Evolutionary conservation across 78 protist species (phyloP).

Genomic region (Neovahlkampfia damariscottae): DNA sequence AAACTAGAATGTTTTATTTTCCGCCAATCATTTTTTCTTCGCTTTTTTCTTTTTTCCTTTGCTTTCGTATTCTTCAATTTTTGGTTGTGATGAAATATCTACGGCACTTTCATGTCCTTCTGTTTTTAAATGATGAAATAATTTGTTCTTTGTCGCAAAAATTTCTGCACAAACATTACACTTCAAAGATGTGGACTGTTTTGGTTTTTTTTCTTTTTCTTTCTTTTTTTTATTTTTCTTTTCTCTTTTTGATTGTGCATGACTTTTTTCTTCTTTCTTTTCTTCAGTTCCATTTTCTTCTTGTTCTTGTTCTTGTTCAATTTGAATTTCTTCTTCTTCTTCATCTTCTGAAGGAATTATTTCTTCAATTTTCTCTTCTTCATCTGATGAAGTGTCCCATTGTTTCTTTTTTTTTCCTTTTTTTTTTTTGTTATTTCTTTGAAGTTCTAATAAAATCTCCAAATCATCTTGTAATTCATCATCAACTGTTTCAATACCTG

Average conservation of each 20-base stretch:
- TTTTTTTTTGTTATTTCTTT: not conserved
- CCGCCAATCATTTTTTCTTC: too few species aligned
- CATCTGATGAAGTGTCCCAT: too few species aligned
- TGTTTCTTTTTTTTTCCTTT: not conserved
- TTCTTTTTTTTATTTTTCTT: not conserved
- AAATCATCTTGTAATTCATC: slow-evolving; percentile 13
- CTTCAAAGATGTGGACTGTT: not conserved
- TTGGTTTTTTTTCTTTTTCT: not conserved
- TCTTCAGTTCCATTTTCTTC: not conserved
- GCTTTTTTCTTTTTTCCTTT: too few species aligned
- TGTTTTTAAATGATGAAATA: slow-evolving; percentile 1
- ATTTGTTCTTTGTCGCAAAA: slow-evolving; percentile 1
- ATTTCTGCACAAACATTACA: slow-evolving; percentile 10
- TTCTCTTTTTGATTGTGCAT: too few species aligned
- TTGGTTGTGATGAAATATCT: too few species aligned
- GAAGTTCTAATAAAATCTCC: not conserved
- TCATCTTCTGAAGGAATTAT: not conserved
- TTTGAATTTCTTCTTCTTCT: not conserved
- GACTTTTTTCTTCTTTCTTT: not conserved
- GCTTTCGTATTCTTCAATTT: too few species aligned
- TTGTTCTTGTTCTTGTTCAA: not conserved
- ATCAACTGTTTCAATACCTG: not conserved
- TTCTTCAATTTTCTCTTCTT: too few species aligned
- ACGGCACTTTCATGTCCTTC: slow-evolving; percentile 8
- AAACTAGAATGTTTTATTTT: too few species aligned